Evolutionary conservation across 805 yeast genomes (phyloP).

Genomic region (Schizosaccharomyces japonicus): DNA sequence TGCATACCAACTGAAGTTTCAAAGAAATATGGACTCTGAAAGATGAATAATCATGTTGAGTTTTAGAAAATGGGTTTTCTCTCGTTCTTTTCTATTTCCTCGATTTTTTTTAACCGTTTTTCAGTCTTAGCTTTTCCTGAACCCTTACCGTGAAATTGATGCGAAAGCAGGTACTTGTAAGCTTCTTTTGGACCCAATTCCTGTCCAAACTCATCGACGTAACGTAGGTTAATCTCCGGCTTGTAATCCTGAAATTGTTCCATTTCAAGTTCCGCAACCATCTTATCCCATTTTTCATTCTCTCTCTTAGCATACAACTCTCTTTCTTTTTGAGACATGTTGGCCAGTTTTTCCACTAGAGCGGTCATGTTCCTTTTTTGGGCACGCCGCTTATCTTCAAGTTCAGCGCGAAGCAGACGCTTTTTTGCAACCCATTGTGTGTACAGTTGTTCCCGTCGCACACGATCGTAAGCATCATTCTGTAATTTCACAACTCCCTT

Average conservation of each 20-base stretch:
- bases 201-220: conserved; percentile 42
- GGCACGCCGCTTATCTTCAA: conserved; percentile 9
- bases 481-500: conserved; percentile 14
- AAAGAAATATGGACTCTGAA: conserved; percentile 7
- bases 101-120: conserved; percentile 14
- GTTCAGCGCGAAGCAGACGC: conserved; percentile 7
- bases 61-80: conserved; percentile 9
- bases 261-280: conserved; percentile 13
- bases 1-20: conserved; percentile 47
- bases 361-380: conserved; percentile 11
- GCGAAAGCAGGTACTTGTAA: conserved; percentile 42
- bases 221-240: conserved; percentile 26
- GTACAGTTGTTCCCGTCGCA: conserved; percentile 6
- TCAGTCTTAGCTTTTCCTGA: conserved; percentile 18
- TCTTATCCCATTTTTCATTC: conserved; percentile 14
- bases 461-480: conserved; percentile 10
- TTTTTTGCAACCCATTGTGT: conserved; percentile 5
- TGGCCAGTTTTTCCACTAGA: conserved; percentile 11
- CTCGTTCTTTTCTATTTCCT: conserved; percentile 13
- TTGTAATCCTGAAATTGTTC: conserved; percentile 19
- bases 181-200: conserved; percentile 43
- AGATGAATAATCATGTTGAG: not conserved
- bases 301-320: conserved; percentile 10
- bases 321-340: conserved; percentile 16
- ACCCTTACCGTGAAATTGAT: conserved; percentile 45